phyloP scores from a whole-genome alignment of 2,329 filamentous ascomycete genomes.

The Plenodomus biglobosus region DNA sequence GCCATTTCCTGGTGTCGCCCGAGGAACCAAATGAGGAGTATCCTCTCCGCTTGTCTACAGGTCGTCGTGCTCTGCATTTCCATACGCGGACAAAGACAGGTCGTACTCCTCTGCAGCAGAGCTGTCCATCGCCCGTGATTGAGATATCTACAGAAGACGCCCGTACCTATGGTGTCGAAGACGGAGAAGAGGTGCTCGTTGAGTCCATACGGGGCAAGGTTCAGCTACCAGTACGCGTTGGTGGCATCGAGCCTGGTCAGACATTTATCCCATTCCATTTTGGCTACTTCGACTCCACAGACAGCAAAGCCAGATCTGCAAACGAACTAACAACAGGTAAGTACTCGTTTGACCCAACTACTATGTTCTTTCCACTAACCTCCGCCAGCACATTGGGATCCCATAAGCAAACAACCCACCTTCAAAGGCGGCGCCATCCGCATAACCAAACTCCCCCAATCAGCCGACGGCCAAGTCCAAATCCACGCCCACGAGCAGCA shows the following conservation, averaged over 20 bases:
- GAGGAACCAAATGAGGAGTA: slow-evolving; percentile 3
- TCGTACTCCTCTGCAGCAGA: slow-evolving; percentile 6
- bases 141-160: slow-evolving; percentile 7
- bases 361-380: background rate
- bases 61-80: slow-evolving; percentile 4
- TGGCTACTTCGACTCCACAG: slow-evolving; percentile 6
- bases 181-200: slow-evolving; percentile 8
- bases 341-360: background rate
- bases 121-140: slow-evolving; percentile 4
- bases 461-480: slow-evolving; percentile 4
- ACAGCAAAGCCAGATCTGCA: slow-evolving; percentile 5
- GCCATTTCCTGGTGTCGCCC: slow-evolving; percentile 5
- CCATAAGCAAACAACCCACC: slow-evolving; percentile 10
- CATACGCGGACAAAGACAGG: slow-evolving; percentile 9
- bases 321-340: slow-evolving; percentile 10
- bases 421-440: slow-evolving; percentile 8
- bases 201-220: slow-evolving; percentile 9
- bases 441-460: slow-evolving; percentile 4
- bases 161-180: background rate
- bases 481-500: slow-evolving; percentile 7
- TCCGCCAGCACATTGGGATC: slow-evolving; percentile 7
- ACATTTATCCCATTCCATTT: slow-evolving; percentile 12
- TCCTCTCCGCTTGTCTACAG: slow-evolving; percentile 6
- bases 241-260: slow-evolving; percentile 5
- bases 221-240: slow-evolving; percentile 5